Evolutionary conservation across 148 eudicot species (phyloP).

Genomic region (Amaranthus hypochondriacus): DNA sequence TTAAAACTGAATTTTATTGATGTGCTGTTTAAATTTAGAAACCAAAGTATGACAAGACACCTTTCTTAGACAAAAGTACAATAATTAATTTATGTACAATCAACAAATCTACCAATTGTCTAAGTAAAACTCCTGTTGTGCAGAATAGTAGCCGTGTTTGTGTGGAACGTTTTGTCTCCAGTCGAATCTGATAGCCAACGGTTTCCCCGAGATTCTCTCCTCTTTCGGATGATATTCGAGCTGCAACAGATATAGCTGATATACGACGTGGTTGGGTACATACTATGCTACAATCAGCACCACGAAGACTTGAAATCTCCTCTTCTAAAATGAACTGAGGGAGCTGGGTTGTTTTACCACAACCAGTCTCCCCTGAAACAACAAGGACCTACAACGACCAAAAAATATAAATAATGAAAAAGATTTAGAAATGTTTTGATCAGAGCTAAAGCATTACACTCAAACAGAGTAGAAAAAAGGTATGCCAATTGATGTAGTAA

Average conservation of each 20-base stretch:
- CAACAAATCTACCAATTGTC: conserved; percentile 59
- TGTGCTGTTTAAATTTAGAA: neutral
- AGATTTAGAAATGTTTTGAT: conserved; percentile 8
- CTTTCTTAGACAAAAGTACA: neutral
- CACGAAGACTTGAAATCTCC: conserved; percentile 71
- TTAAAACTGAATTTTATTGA: neutral
- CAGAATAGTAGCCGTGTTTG: conserved; percentile 82
- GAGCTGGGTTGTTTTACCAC: conserved; percentile 97
- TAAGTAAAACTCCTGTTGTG: conserved; percentile 90
- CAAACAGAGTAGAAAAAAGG: neutral
- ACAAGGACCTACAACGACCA: conserved; percentile 65
- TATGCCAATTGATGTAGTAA: neutral
- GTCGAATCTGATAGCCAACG: conserved; percentile 92
- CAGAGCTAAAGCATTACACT: neutral
- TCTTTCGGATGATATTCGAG: conserved; percentile 88
- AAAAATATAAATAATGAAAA: neutral
- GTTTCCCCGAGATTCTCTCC: conserved; percentile 89
- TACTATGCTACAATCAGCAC: conserved; percentile 75
- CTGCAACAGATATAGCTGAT: conserved; percentile 94
- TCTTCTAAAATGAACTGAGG: conserved; percentile 93
- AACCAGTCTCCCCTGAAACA: conserved; percentile 99
- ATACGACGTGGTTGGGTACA: conserved; percentile 99
- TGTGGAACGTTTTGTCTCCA: conserved; percentile 78
- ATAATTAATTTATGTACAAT: neutral
- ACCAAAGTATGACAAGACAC: neutral